Percentiles rank a stretch among this genome's conserved stretches.
These are phyloP conservation scores for Euphorbia pulcherrima DNA, from an alignment of 345 rosid species.

Conservation along the genomic window DNA sequence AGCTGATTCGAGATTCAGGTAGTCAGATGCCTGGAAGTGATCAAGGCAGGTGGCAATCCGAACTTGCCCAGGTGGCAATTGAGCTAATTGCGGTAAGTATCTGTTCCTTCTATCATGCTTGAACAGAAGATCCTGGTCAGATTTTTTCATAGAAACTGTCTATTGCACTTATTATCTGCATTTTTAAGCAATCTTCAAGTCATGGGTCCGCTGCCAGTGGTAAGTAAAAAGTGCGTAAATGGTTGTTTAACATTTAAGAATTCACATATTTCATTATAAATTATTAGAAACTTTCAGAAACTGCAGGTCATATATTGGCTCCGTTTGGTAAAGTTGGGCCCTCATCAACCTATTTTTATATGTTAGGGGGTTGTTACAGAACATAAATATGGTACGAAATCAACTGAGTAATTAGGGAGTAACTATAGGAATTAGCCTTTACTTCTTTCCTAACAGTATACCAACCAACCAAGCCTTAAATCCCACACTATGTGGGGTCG, in stretches of 20 bases:
- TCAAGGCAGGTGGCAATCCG: constrained; percentile 92
- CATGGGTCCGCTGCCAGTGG: background rate
- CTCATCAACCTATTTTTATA: too few species aligned
- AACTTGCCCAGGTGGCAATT: constrained; percentile 90
- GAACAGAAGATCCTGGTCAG: background rate
- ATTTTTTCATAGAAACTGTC: background rate
- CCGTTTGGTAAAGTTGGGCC: too few species aligned
- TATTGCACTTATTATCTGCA: background rate
- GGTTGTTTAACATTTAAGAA: background rate
- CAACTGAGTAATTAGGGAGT: too few species aligned
- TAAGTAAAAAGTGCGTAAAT: background rate
- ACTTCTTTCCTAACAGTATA: too few species aligned
- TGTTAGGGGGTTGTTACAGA: too few species aligned
- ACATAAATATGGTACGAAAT: too few species aligned
- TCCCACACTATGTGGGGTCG: too few species aligned
- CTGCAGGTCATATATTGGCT: too few species aligned
- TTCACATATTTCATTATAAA: background rate
- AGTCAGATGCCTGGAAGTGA: constrained; percentile 73
- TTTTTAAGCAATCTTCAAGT: background rate
- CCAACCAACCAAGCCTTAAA: too few species aligned
- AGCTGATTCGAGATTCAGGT: constrained; percentile 88
- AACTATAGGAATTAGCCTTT: too few species aligned
- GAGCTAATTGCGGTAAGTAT: constrained; percentile 83
- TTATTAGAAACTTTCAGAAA: too few species aligned
- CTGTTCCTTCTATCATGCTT: constrained; percentile 2